These are phyloP conservation scores for Arbutus unedo DNA, from an alignment of 148 eudicot genomes.

Conservation along the genomic window DNA sequence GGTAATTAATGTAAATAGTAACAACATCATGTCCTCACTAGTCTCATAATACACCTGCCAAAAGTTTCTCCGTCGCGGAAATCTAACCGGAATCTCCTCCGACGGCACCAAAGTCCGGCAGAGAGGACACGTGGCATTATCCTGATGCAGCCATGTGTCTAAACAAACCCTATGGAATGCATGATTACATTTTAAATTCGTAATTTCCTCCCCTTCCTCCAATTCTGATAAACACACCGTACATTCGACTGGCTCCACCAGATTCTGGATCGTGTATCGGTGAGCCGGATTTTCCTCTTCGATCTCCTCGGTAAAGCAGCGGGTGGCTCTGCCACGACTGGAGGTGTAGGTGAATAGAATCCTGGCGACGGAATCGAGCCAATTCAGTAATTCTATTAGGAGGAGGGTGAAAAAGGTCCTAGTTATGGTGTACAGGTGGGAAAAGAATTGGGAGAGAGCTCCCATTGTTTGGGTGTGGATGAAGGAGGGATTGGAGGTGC, in stretches of 20 bases:
- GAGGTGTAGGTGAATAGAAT: too few species aligned
- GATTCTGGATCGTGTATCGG: slow-evolving; percentile 10
- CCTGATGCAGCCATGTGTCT: background rate
- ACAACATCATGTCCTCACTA: background rate
- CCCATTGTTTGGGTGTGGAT: slow-evolving; percentile 18
- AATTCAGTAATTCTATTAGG: slow-evolving; percentile 12
- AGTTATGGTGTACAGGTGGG: slow-evolving; percentile 25
- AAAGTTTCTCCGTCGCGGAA: background rate
- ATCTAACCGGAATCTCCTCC: background rate
- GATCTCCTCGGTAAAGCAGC: slow-evolving; percentile 27
- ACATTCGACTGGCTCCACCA: slow-evolving; percentile 18
- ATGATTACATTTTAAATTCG: slow-evolving; percentile 33
- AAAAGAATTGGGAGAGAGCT: slow-evolving; percentile 26
- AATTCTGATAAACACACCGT: slow-evolving; percentile 31
- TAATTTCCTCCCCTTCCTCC: slow-evolving; percentile 34
- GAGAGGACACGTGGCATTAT: background rate
- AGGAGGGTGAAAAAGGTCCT: slow-evolving; percentile 26
- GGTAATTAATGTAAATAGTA: background rate
- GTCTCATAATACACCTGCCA: background rate
- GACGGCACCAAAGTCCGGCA: background rate
- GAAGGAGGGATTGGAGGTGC: too few species aligned
- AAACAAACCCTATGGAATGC: background rate
- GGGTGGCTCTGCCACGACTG: slow-evolving; percentile 9
- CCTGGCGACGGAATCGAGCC: too few species aligned
- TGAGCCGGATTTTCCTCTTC: slow-evolving; percentile 28